Evolutionary conservation across 257 asterid genomes (phyloP).

Genomic region (Fraxinus pennsylvanica): DNA sequence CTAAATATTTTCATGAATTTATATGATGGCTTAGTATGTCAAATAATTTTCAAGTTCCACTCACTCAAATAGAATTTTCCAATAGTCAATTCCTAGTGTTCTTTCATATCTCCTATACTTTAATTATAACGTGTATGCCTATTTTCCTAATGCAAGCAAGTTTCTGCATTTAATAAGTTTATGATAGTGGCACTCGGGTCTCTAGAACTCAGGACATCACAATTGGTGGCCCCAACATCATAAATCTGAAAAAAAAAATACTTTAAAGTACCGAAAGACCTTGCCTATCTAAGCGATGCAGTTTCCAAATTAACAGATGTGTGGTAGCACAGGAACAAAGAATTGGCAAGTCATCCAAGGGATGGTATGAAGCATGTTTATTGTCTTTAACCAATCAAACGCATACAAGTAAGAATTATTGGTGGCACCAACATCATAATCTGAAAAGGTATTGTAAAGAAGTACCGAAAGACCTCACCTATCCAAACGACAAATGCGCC

Average conservation of each 20-base stretch:
- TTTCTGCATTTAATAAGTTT: no score
- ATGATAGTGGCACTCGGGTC: not conserved
- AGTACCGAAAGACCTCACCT: conserved; percentile 49
- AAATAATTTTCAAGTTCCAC: no score
- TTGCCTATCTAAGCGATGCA: conserved; percentile 65
- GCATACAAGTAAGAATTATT: not conserved
- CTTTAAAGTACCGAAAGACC: conserved; percentile 24
- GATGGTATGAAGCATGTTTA: not conserved
- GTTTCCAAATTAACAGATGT: not conserved
- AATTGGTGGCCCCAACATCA: conserved; percentile 1
- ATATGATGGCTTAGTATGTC: no score
- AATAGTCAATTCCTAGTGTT: no score
- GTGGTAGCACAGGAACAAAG: not conserved
- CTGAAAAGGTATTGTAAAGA: conserved; percentile 13
- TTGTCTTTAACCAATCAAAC: not conserved
- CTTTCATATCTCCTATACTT: no score
- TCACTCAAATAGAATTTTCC: no score
- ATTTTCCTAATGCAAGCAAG: no score
- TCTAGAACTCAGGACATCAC: not conserved
- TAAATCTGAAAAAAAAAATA: conserved; percentile 15
- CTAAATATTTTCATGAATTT: no score
- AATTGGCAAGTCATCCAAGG: conserved; percentile 14
- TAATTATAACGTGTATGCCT: no score
- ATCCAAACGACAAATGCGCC: conserved; percentile 66
- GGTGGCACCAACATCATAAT: conserved; percentile 14